Percentiles rank a stretch among this genome's conserved stretches.
Conservation (phyloP, 768 basidiomycete genomes). For the Tremella fuciformis region DNA sequence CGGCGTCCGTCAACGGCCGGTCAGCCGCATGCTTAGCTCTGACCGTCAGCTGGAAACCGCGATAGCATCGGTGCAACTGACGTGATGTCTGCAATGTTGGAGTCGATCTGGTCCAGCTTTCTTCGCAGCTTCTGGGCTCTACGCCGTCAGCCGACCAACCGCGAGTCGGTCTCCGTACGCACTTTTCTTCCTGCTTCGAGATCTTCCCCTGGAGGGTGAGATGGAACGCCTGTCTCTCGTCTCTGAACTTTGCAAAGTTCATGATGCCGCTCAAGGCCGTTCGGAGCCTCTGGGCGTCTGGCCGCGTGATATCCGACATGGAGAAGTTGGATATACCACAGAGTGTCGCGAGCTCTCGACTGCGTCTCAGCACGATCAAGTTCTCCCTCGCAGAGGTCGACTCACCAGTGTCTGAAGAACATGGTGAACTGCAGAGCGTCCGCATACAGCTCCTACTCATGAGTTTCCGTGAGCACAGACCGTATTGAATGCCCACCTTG, state of each 20-base stretch:
- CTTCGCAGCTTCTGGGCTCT: conserved; percentile 22
- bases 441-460: conserved; percentile 30
- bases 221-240: conserved; percentile 35
- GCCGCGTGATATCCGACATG: conserved; percentile 68
- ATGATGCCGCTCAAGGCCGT: conserved; percentile 79
- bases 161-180: conserved; percentile 3
- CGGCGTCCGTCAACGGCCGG: conserved; percentile 58
- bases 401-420: conserved; percentile 47
- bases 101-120: conserved; percentile 35
- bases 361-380: conserved; percentile 8
- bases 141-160: neutral
- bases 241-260: conserved; percentile 81
- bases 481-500: conserved; percentile 31
- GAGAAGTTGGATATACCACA: conserved; percentile 59
- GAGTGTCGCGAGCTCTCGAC: conserved; percentile 31
- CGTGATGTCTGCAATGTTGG: conserved; percentile 42
- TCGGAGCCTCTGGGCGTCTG: conserved; percentile 71
- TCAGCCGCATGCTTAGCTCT: conserved; percentile 65
- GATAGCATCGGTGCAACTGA: conserved; percentile 47
- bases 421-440: conserved; percentile 47
- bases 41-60: conserved; percentile 5
- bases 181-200: conserved; percentile 35
- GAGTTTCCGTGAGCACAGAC: neutral
- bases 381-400: neutral
- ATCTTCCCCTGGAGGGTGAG: conserved; percentile 57